Percentiles rank a stretch among this genome's conserved stretches.
Conservation (phyloP, 208 protist species). For the Crithidia bombi region DNA sequence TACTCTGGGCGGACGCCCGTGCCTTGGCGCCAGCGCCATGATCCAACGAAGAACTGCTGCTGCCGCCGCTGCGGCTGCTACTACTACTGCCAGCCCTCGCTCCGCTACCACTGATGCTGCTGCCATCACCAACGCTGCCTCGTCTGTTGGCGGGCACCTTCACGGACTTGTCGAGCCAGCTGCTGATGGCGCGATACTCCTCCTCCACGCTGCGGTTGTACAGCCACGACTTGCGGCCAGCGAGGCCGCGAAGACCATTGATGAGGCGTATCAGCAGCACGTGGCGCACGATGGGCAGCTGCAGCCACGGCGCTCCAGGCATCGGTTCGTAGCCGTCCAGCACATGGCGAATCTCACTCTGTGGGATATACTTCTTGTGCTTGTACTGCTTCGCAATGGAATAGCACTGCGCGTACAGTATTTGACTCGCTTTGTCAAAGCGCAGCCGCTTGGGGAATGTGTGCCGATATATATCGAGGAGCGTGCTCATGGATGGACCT, state of each 20-base stretch:
- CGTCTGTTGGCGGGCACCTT: constrained; percentile 5
- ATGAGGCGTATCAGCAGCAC: constrained; percentile 71
- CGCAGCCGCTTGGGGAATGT: constrained; percentile 83
- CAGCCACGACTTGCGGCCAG: constrained; percentile 71
- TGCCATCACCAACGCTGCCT: too few species aligned
- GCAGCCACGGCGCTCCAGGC: constrained; percentile 67
- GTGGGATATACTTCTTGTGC: constrained; percentile 82
- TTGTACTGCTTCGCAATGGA: constrained; percentile 63
- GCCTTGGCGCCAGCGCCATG: background rate
- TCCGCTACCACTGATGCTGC: background rate
- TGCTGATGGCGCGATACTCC: constrained; percentile 61
- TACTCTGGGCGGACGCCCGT: constrained; percentile 10
- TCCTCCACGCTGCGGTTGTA: constrained; percentile 73
- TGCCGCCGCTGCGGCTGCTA: background rate
- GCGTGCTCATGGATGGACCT: constrained; percentile 50
- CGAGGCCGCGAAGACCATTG: constrained; percentile 56
- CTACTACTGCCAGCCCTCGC: background rate
- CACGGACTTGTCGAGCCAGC: constrained; percentile 58
- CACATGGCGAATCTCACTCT: constrained; percentile 59
- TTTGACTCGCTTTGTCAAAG: constrained; percentile 80
- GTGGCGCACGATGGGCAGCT: constrained; percentile 83
- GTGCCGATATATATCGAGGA: constrained; percentile 67
- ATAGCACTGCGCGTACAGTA: constrained; percentile 81
- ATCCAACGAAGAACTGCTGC: background rate
- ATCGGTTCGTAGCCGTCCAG: constrained; percentile 60